A percentile compares a stretch with the other conserved stretches of the same genome.
phyloP scores from a whole-genome alignment of 176 grass and related monocot species.

The Poa pratensis region DNA sequence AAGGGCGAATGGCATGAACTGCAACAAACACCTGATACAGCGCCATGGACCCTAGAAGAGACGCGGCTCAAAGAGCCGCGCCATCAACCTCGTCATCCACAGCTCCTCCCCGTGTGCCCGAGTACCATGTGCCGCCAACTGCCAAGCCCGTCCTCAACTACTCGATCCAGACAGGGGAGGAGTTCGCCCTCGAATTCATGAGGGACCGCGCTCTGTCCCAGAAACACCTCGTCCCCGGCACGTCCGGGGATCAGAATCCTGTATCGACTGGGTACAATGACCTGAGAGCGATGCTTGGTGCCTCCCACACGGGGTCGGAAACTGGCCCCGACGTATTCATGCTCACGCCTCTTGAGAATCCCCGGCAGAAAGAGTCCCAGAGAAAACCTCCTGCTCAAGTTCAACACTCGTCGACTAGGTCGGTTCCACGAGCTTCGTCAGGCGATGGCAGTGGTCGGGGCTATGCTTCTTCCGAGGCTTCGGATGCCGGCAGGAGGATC shows the following conservation, averaged over 20 bases:
- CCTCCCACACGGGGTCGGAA: constrained; percentile 50
- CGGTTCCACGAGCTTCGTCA: constrained; percentile 51
- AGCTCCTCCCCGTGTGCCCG: constrained; percentile 49
- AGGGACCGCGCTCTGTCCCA: constrained; percentile 77
- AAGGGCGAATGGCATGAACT: neutral
- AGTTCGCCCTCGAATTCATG: constrained; percentile 97
- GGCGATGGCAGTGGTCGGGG: constrained; percentile 55
- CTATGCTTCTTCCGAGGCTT: constrained; percentile 76
- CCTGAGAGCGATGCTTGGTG: constrained; percentile 48
- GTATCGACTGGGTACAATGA: constrained; percentile 46
- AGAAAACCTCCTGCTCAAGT: constrained; percentile 52
- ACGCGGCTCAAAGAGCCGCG: constrained; percentile 41
- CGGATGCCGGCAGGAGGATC: constrained; percentile 66
- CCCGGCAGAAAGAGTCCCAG: constrained; percentile 42
- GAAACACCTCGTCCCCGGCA: constrained; percentile 57
- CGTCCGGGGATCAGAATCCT: constrained; percentile 56
- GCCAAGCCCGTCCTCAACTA: constrained; percentile 84
- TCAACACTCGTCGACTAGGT: constrained; percentile 69
- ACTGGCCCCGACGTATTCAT: constrained; percentile 56
- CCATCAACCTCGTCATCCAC: constrained; percentile 38
- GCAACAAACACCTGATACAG: neutral
- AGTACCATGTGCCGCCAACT: constrained; percentile 40
- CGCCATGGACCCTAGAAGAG: constrained; percentile 63
- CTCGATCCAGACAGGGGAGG: constrained; percentile 97
- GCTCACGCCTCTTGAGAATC: constrained; percentile 50